These are phyloP conservation scores for Neurospora crassa DNA, from an alignment of 2,329 filamentous ascomycete genomes.

Conservation along the genomic window DNA sequence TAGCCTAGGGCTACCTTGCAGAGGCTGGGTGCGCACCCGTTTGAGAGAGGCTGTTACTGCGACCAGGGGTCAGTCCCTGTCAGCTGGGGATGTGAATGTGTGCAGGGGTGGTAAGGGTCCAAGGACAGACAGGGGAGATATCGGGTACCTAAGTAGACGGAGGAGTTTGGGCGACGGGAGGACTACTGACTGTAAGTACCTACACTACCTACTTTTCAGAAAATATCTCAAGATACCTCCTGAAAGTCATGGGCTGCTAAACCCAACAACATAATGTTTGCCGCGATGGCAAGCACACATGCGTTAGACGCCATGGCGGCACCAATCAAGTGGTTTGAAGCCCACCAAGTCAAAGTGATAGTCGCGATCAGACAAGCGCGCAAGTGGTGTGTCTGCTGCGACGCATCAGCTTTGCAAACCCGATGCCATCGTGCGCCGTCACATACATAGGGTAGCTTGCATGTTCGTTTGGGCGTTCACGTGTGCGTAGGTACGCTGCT, in stretches of 20 bases:
- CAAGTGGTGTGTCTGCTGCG: not conserved
- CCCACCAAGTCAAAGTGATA: not conserved
- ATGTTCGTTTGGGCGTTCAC: not conserved
- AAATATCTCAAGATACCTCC: not conserved
- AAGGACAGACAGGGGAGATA: too few relatives aligned
- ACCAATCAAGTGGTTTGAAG: not conserved
- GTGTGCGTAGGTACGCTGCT: not conserved
- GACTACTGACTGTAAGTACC: too few relatives aligned
- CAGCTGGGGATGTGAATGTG: conserved; percentile 5
- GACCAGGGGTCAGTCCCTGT: conserved; percentile 7
- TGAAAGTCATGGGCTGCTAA: not conserved
- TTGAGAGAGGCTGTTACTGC: conserved; percentile 13
- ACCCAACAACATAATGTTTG: not conserved
- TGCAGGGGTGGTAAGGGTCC: not conserved
- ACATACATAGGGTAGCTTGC: not conserved
- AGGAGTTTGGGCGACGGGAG: not conserved
- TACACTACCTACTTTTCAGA: not conserved
- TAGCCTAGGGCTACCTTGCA: conserved; percentile 8
- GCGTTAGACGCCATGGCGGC: not conserved
- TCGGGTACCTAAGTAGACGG: not conserved
- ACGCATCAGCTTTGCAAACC: not conserved
- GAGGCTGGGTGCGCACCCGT: conserved; percentile 12
- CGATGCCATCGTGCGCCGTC: not conserved
- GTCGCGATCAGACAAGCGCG: not conserved
- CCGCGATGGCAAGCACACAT: not conserved